Evolutionary conservation across 2,329 filamentous ascomycete genomes (phyloP).

Genomic region (Nigrospora oryzae): DNA sequence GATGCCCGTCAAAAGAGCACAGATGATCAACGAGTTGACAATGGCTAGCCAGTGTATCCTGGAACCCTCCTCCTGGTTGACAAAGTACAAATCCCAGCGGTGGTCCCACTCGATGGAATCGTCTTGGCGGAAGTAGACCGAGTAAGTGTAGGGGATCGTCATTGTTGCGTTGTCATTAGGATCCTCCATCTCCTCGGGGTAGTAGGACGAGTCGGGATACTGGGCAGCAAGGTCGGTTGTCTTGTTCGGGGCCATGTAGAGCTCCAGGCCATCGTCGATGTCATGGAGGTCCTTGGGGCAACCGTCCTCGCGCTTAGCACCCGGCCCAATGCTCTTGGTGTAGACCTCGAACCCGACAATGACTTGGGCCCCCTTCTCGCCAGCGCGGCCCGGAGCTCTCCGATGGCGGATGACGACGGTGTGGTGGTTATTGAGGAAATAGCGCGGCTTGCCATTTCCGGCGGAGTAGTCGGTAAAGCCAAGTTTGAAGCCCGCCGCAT

Average conservation of each 20-base stretch:
- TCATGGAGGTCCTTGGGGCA: constrained; percentile 61
- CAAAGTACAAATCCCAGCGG: constrained; percentile 85
- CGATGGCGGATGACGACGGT: constrained; percentile 77
- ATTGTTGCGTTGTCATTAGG: constrained; percentile 57
- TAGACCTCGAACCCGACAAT: constrained; percentile 88
- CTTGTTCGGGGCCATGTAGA: constrained; percentile 57
- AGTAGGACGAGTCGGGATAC: constrained; percentile 51
- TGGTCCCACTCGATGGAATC: constrained; percentile 72
- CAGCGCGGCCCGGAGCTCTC: constrained; percentile 58
- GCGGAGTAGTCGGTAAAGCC: constrained; percentile 64
- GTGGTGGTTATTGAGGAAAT: constrained; percentile 81
- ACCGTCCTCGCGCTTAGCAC: constrained; percentile 52
- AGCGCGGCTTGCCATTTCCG: constrained; percentile 50
- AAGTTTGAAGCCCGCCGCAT: constrained; percentile 82
- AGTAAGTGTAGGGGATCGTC: constrained; percentile 78
- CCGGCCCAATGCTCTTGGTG: constrained; percentile 67
- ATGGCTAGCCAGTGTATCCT: constrained; percentile 86
- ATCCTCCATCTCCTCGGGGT: constrained; percentile 43
- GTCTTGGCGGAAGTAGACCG: constrained; percentile 83
- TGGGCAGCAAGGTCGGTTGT: constrained; percentile 37
- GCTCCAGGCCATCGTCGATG: constrained; percentile 56
- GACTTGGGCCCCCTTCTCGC: constrained; percentile 64
- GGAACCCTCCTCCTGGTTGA: constrained; percentile 73
- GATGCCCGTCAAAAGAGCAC: constrained; percentile 66
- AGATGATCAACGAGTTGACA: constrained; percentile 78